phyloP scores from a whole-genome alignment of 192 early-diverging fungal genomes.

The Podila verticillata region DNA sequence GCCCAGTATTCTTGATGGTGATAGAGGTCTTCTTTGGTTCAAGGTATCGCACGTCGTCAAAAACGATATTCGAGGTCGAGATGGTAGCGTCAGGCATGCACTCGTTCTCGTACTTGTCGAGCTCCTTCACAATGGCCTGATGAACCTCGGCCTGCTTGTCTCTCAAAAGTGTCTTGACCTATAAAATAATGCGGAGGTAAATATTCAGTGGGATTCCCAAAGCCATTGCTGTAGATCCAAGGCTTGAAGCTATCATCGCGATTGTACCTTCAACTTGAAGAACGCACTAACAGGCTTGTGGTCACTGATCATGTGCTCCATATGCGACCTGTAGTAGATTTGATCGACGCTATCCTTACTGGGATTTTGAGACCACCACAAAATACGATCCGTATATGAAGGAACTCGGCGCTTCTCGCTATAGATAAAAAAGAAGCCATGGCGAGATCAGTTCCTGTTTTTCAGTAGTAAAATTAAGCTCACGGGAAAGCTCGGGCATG shows the following conservation, averaged over 20 bases:
- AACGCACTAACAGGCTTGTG: constrained; percentile 91
- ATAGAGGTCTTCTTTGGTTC: constrained; percentile 62
- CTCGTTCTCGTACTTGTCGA: constrained; percentile 87
- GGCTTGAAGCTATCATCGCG: too few relatives aligned
- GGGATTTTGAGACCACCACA: constrained; percentile 78
- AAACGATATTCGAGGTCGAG: constrained; percentile 67
- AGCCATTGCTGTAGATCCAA: neutral
- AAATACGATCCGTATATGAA: constrained; percentile 93
- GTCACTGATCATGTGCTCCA: constrained; percentile 80
- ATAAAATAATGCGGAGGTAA: neutral
- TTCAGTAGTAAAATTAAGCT: neutral
- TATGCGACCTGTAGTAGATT: constrained; percentile 65
- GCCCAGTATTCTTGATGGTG: constrained; percentile 77
- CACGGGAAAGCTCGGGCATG: too few relatives aligned
- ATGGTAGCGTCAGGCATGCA: constrained; percentile 74
- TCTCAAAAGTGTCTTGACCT: constrained; percentile 69
- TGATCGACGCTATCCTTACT: constrained; percentile 54
- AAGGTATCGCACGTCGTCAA: constrained; percentile 75
- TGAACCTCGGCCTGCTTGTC: constrained; percentile 65
- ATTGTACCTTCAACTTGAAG: constrained; percentile 67
- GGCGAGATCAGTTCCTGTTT: too few relatives aligned
- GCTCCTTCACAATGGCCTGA: constrained; percentile 72
- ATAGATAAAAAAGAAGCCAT: constrained; percentile 1
- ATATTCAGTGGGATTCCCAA: neutral
- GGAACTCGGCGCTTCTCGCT: constrained; percentile 85